Evolutionary conservation across 2,329 filamentous ascomycete genomes (phyloP), one percentile per base, ranked within the genome.

Genomic region (Fusarium miscanthi): DNA sequence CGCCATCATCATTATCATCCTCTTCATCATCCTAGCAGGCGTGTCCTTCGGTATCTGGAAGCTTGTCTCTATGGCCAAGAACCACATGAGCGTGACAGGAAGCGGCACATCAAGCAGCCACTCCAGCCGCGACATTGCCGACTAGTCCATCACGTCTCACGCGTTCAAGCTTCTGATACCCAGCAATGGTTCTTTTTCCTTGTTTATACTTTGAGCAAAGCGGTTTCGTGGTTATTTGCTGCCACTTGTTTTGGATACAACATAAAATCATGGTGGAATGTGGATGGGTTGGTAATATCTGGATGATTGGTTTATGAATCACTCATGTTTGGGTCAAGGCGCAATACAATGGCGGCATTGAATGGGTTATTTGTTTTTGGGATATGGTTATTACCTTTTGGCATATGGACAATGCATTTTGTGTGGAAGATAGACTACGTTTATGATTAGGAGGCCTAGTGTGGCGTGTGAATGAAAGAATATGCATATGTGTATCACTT

Each of bases 1-100:
- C 80, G 90, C 90, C 75, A 85, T 92, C 80, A 91, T 92, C 79
- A 87, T 92, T 81, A 91, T 92, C 80, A 80, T 92, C 62, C 86
- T 92, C 74, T 91, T 92, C 82, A 80, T 89, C 77, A 82, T 91
- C 53, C 86, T 92, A 52, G 88, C 88, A 59, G 82, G 84, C 66
- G 88, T 91, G 61, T 86, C 87, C 12, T 91, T 91, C 75, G 90
- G 88, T 69, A 91, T 91, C 80, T 91, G 89, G 82, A 85, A 86
- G 66, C 82, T 91, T 13, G 89, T 91, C 54, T 84, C 85, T 73
- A 80, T 85, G 33, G 88, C 86, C 25, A 82, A 87, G 63, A 76
- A 75, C 54, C 81, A 82, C 63, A 82, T 85, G 73, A 85, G 81
- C 67, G 80, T 83, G 40, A 77, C 74, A 63, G 74, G 76, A 38